phyloP scores from a whole-genome alignment of 495 filamentous ascomycete species.

The Tuber umbilicatum region DNA sequence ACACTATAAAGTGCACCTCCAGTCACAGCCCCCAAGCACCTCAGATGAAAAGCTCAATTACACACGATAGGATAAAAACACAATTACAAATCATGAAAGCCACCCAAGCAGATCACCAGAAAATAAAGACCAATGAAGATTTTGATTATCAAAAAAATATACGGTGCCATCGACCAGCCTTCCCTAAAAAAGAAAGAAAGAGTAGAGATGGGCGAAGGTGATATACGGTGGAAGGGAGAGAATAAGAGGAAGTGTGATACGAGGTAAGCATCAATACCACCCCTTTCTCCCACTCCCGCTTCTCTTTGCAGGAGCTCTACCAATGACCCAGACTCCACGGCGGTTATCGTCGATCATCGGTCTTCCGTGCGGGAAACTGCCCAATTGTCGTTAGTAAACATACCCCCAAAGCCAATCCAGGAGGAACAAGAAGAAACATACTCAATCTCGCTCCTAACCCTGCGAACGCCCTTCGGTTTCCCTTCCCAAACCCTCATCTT shows the following conservation, averaged over 20 bases:
- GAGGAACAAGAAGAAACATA: constrained; percentile 23
- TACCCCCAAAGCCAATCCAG: not conserved
- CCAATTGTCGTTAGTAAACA: constrained; percentile 7
- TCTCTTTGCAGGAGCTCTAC: not conserved
- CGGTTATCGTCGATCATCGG: constrained; percentile 21
- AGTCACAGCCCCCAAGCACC: not conserved
- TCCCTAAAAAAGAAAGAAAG: not conserved
- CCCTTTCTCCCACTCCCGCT: not conserved
- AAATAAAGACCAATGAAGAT: not conserved
- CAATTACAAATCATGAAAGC: not conserved
- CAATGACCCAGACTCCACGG: constrained; percentile 17
- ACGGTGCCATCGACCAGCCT: not conserved
- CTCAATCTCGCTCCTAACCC: constrained; percentile 51
- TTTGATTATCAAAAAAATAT: not conserved
- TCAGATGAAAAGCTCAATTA: not conserved
- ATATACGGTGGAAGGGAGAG: not conserved
- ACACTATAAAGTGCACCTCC: not conserved
- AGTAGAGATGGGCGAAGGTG: not conserved
- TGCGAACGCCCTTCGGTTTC: constrained; percentile 51
- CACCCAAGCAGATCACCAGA: not conserved
- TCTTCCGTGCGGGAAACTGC: constrained; percentile 7
- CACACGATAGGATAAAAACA: not conserved
- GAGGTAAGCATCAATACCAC: not conserved
- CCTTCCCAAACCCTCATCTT: constrained; percentile 53
- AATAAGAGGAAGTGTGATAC: not conserved